A percentile compares a stretch with the other conserved stretches of the same genome.
Evolutionary conservation across 2,329 filamentous ascomycete genomes (phyloP).

Genomic region (Alternaria sp.): DNA sequence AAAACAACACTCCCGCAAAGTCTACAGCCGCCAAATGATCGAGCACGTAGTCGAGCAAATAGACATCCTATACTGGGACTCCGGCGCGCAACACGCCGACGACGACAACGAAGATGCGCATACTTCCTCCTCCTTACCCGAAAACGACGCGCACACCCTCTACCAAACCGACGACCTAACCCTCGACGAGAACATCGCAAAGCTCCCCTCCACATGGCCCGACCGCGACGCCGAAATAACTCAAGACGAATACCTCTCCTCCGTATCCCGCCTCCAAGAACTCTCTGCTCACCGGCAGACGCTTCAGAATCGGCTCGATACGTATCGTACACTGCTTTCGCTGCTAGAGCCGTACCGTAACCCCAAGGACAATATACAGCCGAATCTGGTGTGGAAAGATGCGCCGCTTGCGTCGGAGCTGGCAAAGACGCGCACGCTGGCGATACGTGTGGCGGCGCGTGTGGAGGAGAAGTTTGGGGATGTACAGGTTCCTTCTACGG

Average conservation of each 20-base stretch:
- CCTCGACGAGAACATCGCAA: conserved; percentile 42
- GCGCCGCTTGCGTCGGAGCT: conserved; percentile 71
- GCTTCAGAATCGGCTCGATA: conserved; percentile 55
- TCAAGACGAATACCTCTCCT: conserved; percentile 44
- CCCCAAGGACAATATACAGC: conserved; percentile 60
- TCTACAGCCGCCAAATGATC: conserved; percentile 72
- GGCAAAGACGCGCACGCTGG: conserved; percentile 68
- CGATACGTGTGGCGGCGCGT: conserved; percentile 47
- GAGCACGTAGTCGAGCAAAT: conserved; percentile 77
- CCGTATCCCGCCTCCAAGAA: conserved; percentile 56
- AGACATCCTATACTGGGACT: conserved; percentile 66
- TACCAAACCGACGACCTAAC: conserved; percentile 41
- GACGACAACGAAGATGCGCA: conserved; percentile 23
- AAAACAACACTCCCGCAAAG: conserved; percentile 69
- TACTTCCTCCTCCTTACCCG: conserved; percentile 43
- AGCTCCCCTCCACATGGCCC: conserved; percentile 33
- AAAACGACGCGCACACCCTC: conserved; percentile 49
- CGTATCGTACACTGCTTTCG: conserved; percentile 57
- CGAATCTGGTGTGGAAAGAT: conserved; percentile 70
- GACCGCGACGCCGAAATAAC: conserved; percentile 19
- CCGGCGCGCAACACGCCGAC: conserved; percentile 48
- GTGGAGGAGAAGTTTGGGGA: conserved; percentile 40
- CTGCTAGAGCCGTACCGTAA: conserved; percentile 61
- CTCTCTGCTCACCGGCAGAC: conserved; percentile 59
- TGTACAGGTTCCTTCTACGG: conserved; percentile 36